These are phyloP conservation scores for Pseudomassariella vexata DNA, from an alignment of 2,329 filamentous ascomycete species.

Conservation along the genomic window DNA sequence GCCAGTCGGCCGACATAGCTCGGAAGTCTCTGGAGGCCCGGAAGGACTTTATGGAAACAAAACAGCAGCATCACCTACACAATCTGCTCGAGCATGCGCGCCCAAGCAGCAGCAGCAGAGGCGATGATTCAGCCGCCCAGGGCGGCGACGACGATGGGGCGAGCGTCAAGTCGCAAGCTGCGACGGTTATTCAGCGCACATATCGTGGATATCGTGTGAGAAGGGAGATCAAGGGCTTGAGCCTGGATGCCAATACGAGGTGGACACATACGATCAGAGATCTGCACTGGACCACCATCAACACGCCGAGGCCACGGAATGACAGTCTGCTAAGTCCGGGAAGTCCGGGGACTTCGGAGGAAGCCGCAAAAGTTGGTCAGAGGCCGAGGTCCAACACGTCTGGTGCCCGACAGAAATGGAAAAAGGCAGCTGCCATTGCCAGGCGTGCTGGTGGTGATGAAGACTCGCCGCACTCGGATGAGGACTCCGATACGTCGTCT, in stretches of 20 bases:
- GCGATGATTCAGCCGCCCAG: conserved; percentile 6
- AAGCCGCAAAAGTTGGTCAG: conserved; percentile 5
- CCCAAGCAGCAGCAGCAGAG: conserved; percentile 5
- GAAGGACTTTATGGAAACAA: conserved; percentile 27
- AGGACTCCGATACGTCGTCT: conserved; percentile 22
- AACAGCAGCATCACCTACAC: conserved; percentile 16
- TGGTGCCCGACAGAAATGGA: conserved; percentile 65
- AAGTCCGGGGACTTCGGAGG: conserved; percentile 1
- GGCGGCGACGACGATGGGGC: conserved; percentile 13
- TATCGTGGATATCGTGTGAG: conserved; percentile 74
- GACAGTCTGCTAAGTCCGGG: conserved; percentile 11
- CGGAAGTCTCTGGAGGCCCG: conserved; percentile 20
- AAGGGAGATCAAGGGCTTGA: conserved; percentile 63
- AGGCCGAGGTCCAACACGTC: conserved; percentile 18
- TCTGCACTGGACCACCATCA: conserved; percentile 46
- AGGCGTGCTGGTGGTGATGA: conserved; percentile 67
- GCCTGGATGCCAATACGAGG: conserved; percentile 62
- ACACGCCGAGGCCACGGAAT: conserved; percentile 34
- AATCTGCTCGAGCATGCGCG: conserved; percentile 5
- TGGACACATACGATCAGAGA: conserved; percentile 65
- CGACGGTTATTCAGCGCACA: conserved; percentile 59
- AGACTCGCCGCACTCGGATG: conserved; percentile 39
- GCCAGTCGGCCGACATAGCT: conserved; percentile 10
- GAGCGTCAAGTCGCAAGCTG: conserved; percentile 35
- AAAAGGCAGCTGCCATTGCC: conserved; percentile 64